These are phyloP conservation scores for Myrmaecium sp. DNA, from an alignment of 2,329 filamentous ascomycete genomes.

Conservation along the genomic window DNA sequence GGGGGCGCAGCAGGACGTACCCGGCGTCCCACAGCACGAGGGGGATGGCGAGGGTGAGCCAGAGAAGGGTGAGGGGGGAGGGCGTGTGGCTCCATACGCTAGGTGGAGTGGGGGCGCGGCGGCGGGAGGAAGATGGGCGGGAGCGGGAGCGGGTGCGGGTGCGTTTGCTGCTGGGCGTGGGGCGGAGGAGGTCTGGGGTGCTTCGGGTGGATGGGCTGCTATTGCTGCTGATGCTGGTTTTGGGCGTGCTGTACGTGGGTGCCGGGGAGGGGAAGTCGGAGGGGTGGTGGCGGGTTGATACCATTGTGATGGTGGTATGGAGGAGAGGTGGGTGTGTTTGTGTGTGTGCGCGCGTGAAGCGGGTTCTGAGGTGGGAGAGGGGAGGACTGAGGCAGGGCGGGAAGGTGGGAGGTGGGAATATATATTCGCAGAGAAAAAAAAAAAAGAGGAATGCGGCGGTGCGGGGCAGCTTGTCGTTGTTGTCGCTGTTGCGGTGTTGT, in stretches of 20 bases:
- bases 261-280: constrained; percentile 18
- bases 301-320: constrained; percentile 11
- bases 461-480: too few relatives aligned
- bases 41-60: constrained; percentile 59
- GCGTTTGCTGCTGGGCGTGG: constrained; percentile 8
- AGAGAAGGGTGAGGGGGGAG: constrained; percentile 43
- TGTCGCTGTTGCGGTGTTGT: too few relatives aligned
- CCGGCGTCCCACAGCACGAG: constrained; percentile 66
- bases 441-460: too few relatives aligned
- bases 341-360: too few relatives aligned
- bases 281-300: constrained; percentile 22
- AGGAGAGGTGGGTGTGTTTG: too few relatives aligned
- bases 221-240: constrained; percentile 5
- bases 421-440: too few relatives aligned
- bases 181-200: constrained; percentile 7
- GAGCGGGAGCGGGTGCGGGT: constrained; percentile 4
- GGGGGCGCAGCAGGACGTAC: constrained; percentile 66
- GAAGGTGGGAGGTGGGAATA: too few relatives aligned
- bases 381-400: too few relatives aligned
- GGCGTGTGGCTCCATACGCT: constrained; percentile 41
- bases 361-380: too few relatives aligned
- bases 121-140: constrained; percentile 8
- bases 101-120: constrained; percentile 12
- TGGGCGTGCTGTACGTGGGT: constrained; percentile 10
- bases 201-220: constrained; percentile 4